Evolutionary conservation across 441 rosid species (phyloP), one percentile per base, ranked within the genome.

Genomic region (Euphorbia schlechtendalii): DNA sequence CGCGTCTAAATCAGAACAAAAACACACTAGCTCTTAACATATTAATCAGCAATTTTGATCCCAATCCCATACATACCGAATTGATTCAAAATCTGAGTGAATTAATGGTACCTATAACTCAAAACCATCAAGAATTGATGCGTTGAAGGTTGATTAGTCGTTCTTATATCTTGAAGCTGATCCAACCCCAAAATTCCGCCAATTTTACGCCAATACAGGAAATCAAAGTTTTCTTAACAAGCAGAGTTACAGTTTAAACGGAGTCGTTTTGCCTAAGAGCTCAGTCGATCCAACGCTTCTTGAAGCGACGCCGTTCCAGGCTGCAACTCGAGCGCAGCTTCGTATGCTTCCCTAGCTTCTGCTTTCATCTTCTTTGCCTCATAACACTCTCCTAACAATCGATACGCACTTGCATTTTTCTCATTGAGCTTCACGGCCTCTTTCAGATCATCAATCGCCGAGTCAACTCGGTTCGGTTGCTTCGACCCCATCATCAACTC

Each of bases 341-440:
- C 75, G 48, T 76, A 86, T 14, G 85, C 84, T 40, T 38, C 57
- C 57, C 30, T 36, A 20, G 91, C 88, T 40, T 86, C 85, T 1
- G 71, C 82, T 4, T 10, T 70, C 84, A 77, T 73, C 65, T 78
- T 74, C 77, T 76, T 82, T 22, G 34, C 72, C 76, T 83, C 85
- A 65, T 86, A 77, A 67, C 88, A 83, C 74, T 80, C 80, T 17
- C 91, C 91, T 58, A 86, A 49, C 65, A 83, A 68, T 41, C 77
- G 65, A 48, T 52, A 75, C 48, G 77, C 74, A 63, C 70, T 76
- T 21, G 71, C 78, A 28, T 76, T 79, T 18, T 74, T 84, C 48
- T 43, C 28, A 21, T 61, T 57, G 54, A 77, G 40, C 68, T 69
- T 71, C 34, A 6, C n/a, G n/a, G n/a, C n/a, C n/a, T n/a, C n/a